Evolutionary conservation across 495 filamentous ascomycete species (phyloP).

Genomic region (Halenospora varia): DNA sequence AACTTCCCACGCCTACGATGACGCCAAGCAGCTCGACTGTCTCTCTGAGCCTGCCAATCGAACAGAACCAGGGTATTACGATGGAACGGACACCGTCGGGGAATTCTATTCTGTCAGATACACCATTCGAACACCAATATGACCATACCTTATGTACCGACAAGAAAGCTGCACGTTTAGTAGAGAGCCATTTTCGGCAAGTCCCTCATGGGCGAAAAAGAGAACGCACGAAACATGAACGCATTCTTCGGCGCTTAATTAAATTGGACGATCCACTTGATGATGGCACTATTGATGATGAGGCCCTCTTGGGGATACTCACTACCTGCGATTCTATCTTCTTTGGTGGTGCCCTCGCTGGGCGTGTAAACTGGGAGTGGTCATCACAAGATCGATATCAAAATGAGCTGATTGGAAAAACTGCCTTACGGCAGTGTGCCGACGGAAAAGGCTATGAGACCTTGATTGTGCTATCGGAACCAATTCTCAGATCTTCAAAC

Average conservation of each 20-base stretch:
- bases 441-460: slow-evolving; percentile 46
- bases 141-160: slow-evolving; percentile 18
- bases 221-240: slow-evolving; percentile 17
- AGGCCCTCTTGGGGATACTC: slow-evolving; percentile 45
- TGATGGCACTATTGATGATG: slow-evolving; percentile 36
- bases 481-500: slow-evolving; percentile 39
- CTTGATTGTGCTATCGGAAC: slow-evolving; percentile 47
- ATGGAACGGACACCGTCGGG: slow-evolving; percentile 27
- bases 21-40: background rate
- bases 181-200: slow-evolving; percentile 14
- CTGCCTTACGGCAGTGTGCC: slow-evolving; percentile 38
- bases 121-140: slow-evolving; percentile 2
- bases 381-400: slow-evolving; percentile 32
- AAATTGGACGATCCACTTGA: slow-evolving; percentile 27
- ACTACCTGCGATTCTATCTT: slow-evolving; percentile 49
- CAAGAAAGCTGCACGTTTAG: slow-evolving; percentile 10
- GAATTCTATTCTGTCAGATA: slow-evolving; percentile 23
- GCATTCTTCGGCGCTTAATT: slow-evolving; percentile 19
- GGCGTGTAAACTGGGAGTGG: slow-evolving; percentile 52
- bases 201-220: slow-evolving; percentile 7
- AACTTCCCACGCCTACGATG: background rate
- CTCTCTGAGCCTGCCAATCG: background rate
- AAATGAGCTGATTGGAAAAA: slow-evolving; percentile 47
- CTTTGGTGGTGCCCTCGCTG: slow-evolving; percentile 44
- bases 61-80: slow-evolving; percentile 7